Evolutionary conservation across 78 protist species (phyloP).

Genomic region (Speleostelium caveatum): DNA sequence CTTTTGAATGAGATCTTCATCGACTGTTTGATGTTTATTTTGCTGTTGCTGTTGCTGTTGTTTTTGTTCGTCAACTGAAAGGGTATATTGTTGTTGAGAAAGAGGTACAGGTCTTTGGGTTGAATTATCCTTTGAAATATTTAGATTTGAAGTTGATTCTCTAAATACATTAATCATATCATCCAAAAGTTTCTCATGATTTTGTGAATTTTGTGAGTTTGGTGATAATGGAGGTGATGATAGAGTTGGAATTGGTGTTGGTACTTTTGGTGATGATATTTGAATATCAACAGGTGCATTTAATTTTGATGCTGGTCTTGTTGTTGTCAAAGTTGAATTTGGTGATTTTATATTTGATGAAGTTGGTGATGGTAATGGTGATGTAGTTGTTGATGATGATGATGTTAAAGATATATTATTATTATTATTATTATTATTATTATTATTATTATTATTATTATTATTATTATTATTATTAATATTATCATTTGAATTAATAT

Average conservation of each 20-base stretch:
- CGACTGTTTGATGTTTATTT: neutral
- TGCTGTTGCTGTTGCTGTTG: neutral
- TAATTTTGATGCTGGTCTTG: conserved; percentile 39
- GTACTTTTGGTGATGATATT: conserved; percentile 63
- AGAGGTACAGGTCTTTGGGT: conserved; percentile 1
- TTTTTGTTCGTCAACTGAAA: conserved; percentile 56
- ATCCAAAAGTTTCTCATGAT: conserved; percentile 35
- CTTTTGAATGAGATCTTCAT: conserved; percentile 42
- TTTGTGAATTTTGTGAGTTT: neutral
- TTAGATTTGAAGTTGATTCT: conserved; percentile 19
- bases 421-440: neutral
- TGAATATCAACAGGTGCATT: conserved; percentile 59
- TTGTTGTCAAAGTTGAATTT: conserved; percentile 14
- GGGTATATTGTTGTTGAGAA: conserved; percentile 50
- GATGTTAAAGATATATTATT: no score
- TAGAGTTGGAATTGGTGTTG: conserved; percentile 68
- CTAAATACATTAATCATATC: conserved; percentile 58
- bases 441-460: neutral
- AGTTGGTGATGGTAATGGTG: neutral
- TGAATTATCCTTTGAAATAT: neutral
- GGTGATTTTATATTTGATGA: conserved; percentile 11
- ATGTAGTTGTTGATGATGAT: neutral
- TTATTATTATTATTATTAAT: neutral
- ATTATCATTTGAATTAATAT: neutral
- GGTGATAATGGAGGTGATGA: conserved; percentile 32